Evolutionary conservation across 768 basidiomycete species (phyloP), one percentile per base, ranked within the genome.

Genomic region (Agrocybe chaxingu): DNA sequence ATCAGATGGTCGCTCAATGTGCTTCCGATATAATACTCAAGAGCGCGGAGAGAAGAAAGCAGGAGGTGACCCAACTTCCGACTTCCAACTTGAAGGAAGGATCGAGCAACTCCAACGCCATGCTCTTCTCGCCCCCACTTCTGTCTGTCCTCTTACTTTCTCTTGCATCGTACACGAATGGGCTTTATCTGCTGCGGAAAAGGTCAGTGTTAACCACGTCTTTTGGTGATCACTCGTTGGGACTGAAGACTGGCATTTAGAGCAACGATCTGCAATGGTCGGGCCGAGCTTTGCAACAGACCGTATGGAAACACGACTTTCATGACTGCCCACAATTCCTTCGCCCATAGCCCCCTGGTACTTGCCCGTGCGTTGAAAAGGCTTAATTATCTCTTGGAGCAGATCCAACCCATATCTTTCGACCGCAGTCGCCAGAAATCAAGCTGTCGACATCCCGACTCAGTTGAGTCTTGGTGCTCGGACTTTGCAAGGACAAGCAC

Each of bases 401-500:
- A 24, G 24, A 24, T 24, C 24, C 24, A 24, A 24, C 24, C 2
- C 24, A 24, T 24, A 24, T 24, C 24, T 24, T 24, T 24, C 24
- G 24, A 24, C 5, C 5, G 24, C 24, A 24, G 24, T 79, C 34
- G 69, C 76, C 3, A 59, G 78, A 8, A 73, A 77, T 60, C 80
- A 84, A 56, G 72, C 74, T 43, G 71, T 81, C 2, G 69, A 78
- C 58, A 69, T 84, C 11, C 62, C 76, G 0, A 62, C 68, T 2
- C 82, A 83, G 54, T 66, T 84, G 8, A 50, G 59, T 3, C 66
- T 77, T 1, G 81, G 82, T 12, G 75, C 78, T n/a, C 73, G 24
- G 81, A 0, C 62, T 82, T n/a, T 66, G 83, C 4, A 80, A 88
- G 79, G 81, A 7, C 80, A 86, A 62, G 63, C 79, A 0, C 81